These are phyloP conservation scores for Dillenia suffruticosa DNA, from an alignment of 164 flowering plant species.

Conservation along the genomic window DNA sequence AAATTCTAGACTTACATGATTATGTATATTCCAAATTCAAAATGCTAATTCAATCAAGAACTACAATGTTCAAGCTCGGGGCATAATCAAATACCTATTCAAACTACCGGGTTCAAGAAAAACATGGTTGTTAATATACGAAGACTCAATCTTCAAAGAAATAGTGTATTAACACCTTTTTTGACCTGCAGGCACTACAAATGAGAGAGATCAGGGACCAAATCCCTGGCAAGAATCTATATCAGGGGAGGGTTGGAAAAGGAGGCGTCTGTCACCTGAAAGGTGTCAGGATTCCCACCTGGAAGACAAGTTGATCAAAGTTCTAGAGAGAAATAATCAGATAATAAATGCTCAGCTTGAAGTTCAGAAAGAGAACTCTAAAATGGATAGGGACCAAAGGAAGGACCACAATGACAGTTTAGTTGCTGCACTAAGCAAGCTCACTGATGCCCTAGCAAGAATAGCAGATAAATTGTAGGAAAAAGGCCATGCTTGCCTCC, in stretches of 20 bases:
- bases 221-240: conserved; percentile 51
- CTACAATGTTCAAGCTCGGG: too few species aligned
- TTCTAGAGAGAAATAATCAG: conserved; percentile 25
- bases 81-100: too few species aligned
- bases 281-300: conserved; percentile 22
- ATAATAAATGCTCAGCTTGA: conserved; percentile 24
- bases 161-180: neutral
- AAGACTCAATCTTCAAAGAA: too few species aligned
- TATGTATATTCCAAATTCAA: too few species aligned
- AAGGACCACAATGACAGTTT: conserved; percentile 24
- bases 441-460: conserved; percentile 28
- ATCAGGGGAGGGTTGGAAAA: conserved; percentile 50
- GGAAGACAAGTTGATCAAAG: conserved; percentile 53
- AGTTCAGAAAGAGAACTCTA: conserved; percentile 23
- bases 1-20: too few species aligned
- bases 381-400: conserved; percentile 31
- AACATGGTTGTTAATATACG: too few species aligned
- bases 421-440: conserved; percentile 23
- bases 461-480: conserved; percentile 25
- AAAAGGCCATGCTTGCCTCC: too few species aligned
- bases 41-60: too few species aligned
- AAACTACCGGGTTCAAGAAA: too few species aligned
- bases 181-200: conserved; percentile 28
- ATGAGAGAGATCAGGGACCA: conserved; percentile 32
- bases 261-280: conserved; percentile 43